phyloP scores from a whole-genome alignment of 768 basidiomycete species.

The Naematelia encephala region DNA sequence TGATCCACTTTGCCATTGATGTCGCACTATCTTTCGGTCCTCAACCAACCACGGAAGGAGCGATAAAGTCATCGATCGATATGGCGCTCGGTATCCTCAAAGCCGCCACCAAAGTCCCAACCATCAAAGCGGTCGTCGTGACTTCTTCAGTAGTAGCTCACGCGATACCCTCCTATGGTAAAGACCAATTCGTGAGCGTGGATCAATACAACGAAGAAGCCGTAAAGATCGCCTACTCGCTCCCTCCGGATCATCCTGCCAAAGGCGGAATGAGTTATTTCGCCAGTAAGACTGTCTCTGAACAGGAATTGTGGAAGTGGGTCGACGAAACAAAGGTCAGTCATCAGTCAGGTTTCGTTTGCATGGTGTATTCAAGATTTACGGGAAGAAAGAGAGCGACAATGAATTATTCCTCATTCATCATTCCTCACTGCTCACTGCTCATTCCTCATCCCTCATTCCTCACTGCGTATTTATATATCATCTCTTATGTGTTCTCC shows the following conservation, averaged over 20 bases:
- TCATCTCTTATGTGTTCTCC: too few relatives aligned
- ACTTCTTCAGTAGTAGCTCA: not conserved
- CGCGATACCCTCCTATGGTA: not conserved
- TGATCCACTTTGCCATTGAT: slow-evolving; percentile 8
- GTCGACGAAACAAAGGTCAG: slow-evolving; percentile 14
- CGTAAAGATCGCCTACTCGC: not conserved
- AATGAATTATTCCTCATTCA: too few relatives aligned
- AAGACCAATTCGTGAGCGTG: not conserved
- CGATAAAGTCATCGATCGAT: not conserved
- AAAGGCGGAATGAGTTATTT: not conserved
- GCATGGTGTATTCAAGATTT: too few relatives aligned
- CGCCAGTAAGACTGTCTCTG: slow-evolving; percentile 20
- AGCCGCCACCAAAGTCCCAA: not conserved
- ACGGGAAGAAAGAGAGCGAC: too few relatives aligned
- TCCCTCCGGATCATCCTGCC: not conserved
- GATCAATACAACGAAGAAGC: not conserved
- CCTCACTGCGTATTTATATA: too few relatives aligned
- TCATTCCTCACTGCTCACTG: too few relatives aligned
- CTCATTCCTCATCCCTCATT: too few relatives aligned
- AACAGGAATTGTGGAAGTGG: slow-evolving; percentile 29
- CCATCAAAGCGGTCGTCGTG: slow-evolving; percentile 1
- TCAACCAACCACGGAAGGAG: not conserved
- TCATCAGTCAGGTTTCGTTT: too few relatives aligned
- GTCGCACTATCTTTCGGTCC: not conserved
- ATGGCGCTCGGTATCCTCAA: not conserved